Percentiles rank a stretch among this genome's conserved stretches.
These are phyloP conservation scores for Talaromyces verruculosus DNA, from an alignment of 2,329 filamentous ascomycete genomes.

Conservation along the genomic window DNA sequence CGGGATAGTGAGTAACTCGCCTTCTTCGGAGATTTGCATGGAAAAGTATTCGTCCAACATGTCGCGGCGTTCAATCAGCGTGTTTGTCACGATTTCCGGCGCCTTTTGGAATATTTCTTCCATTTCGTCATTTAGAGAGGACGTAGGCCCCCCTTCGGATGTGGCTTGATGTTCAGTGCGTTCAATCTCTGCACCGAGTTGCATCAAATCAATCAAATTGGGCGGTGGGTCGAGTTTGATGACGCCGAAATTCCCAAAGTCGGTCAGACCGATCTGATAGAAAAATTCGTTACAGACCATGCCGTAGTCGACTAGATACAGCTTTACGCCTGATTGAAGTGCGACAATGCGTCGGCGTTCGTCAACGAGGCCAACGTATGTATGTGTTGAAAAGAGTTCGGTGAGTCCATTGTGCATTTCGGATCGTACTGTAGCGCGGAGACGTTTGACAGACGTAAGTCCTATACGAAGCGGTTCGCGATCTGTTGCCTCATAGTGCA, in stretches of 20 bases:
- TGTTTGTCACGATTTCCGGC: slow-evolving; percentile 63
- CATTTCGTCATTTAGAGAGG: slow-evolving; percentile 35
- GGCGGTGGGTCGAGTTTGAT: slow-evolving; percentile 79
- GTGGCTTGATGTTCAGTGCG: slow-evolving; percentile 35
- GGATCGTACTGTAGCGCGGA: slow-evolving; percentile 77
- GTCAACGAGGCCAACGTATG: slow-evolving; percentile 91
- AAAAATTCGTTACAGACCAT: slow-evolving; percentile 85
- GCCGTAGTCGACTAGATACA: slow-evolving; percentile 92
- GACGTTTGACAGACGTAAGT: slow-evolving; percentile 79
- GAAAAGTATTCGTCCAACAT: slow-evolving; percentile 95
- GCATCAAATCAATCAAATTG: slow-evolving; percentile 67
- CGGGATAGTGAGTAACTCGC: slow-evolving; percentile 75
- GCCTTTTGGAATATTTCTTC: slow-evolving; percentile 66
- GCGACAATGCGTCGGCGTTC: slow-evolving; percentile 83
- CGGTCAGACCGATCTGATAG: slow-evolving; percentile 90
- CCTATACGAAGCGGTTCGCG: slow-evolving; percentile 69
- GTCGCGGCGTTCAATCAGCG: slow-evolving; percentile 72
- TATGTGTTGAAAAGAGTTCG: slow-evolving; percentile 82
- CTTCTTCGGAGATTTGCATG: slow-evolving; percentile 74
- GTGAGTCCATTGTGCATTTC: slow-evolving; percentile 81
- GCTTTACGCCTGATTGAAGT: slow-evolving; percentile 86
- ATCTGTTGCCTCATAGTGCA: slow-evolving; percentile 71
- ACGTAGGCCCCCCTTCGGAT: background rate
- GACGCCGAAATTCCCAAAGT: slow-evolving; percentile 90
- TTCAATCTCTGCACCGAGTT: slow-evolving; percentile 71